Conservation (phyloP, 345 rosid species). For the Camelina sativa region DNA sequence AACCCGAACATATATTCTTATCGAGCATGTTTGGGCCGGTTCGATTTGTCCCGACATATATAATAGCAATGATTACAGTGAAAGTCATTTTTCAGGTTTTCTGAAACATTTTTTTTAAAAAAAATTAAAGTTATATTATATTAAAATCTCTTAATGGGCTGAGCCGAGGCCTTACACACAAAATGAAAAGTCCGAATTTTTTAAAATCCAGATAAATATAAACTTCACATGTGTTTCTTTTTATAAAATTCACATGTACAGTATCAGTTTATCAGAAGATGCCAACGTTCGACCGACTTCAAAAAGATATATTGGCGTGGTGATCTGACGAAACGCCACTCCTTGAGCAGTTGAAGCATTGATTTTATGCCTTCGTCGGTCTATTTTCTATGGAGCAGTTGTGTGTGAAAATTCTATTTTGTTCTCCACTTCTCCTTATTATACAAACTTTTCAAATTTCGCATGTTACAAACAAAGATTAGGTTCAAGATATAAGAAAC, state of each 20-base stretch:
- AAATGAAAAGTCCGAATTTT: no score
- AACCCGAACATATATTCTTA: no score
- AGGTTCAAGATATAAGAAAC: constrained; percentile 31
- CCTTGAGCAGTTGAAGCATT: constrained; percentile 26
- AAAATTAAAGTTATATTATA: no score
- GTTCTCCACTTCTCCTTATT: constrained; percentile 5
- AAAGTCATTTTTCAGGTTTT: no score
- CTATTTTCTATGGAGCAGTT: constrained; percentile 21
- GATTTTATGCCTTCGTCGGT: not conserved
- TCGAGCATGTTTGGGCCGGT: no score
- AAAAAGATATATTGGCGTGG: not conserved
- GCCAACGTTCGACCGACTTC: not conserved
- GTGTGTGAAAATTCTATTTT: constrained; percentile 25
- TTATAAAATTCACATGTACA: not conserved
- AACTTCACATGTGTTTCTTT: not conserved
- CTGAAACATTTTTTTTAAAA: no score
- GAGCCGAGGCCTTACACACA: no score
- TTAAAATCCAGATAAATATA: no score
- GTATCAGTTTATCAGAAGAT: not conserved
- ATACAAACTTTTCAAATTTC: constrained; percentile 6
- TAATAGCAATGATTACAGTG: no score
- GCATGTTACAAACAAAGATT: constrained; percentile 22
- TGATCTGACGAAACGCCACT: constrained; percentile 2
- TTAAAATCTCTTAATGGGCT: no score
- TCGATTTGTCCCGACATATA: no score